phyloP scores from a whole-genome alignment of 345 rosid genomes.

The Syzygium aqueum region DNA sequence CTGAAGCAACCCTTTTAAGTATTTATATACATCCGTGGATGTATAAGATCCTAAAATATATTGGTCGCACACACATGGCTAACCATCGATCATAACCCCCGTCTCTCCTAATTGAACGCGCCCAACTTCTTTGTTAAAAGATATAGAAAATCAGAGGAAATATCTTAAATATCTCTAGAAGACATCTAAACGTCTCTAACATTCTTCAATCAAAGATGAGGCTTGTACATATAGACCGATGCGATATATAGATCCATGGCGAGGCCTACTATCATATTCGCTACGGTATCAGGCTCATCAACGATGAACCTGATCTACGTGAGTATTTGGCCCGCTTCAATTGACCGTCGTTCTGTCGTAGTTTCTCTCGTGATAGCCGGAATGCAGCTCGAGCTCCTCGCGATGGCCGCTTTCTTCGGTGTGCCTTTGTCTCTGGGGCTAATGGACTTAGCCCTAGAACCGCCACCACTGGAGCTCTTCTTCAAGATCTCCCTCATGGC shows the following conservation, averaged over 20 bases:
- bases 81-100: not conserved
- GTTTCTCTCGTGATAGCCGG: conserved; percentile 48
- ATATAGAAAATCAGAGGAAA: too few species aligned
- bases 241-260: not conserved
- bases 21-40: not conserved
- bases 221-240: not conserved
- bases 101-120: not conserved
- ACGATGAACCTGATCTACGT: not conserved
- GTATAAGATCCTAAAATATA: not conserved
- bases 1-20: not conserved
- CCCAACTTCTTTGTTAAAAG: not conserved
- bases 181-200: too few species aligned
- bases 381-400: conserved; percentile 78
- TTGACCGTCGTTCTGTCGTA: conserved; percentile 4
- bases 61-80: not conserved
- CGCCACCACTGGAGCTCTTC: conserved; percentile 24
- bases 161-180: too few species aligned
- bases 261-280: not conserved
- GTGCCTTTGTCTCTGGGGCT: conserved; percentile 23
- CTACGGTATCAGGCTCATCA: not conserved
- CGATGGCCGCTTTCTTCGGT: conserved; percentile 14
- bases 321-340: conserved; percentile 5
- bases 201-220: not conserved
- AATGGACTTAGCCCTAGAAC: conserved; percentile 20
- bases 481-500: conserved; percentile 71